Evolutionary conservation across 2,329 filamentous ascomycete genomes (phyloP).

Genomic region (Pezicula neosporulosa): DNA sequence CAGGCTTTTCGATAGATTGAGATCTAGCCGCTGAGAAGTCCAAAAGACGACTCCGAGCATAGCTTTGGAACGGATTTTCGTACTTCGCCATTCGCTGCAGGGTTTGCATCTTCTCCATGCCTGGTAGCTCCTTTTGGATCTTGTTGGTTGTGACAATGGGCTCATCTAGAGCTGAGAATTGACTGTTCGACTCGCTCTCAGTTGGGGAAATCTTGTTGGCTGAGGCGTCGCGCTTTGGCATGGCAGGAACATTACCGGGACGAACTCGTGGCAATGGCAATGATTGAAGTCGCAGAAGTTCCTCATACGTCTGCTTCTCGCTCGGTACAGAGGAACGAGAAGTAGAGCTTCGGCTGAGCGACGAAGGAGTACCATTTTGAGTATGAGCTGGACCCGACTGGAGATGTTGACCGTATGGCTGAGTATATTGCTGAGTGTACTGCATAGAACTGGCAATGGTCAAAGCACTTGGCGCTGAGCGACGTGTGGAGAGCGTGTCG

Average conservation of each 20-base stretch:
- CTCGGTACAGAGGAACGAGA: too few species aligned
- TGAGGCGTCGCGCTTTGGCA: neutral
- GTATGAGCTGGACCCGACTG: constrained; percentile 8
- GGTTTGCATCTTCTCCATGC: constrained; percentile 28
- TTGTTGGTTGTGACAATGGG: neutral
- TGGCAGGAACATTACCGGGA: neutral
- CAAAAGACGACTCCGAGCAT: constrained; percentile 19
- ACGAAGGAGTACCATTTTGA: too few species aligned
- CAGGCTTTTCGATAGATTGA: neutral
- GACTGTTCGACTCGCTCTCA: neutral
- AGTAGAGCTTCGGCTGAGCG: too few species aligned
- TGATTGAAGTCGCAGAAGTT: neutral
- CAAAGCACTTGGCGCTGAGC: constrained; percentile 18
- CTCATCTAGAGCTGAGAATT: constrained; percentile 3
- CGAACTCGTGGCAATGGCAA: neutral
- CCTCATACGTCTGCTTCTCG: too few species aligned
- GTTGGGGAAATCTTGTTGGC: neutral
- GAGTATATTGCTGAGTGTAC: constrained; percentile 27
- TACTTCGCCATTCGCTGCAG: constrained; percentile 26
- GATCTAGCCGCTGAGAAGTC: constrained; percentile 19
- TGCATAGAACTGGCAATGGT: constrained; percentile 25
- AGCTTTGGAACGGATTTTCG: constrained; percentile 23
- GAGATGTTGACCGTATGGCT: constrained; percentile 26
- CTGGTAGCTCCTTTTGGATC: constrained; percentile 9
- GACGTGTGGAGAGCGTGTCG: constrained; percentile 15